phyloP scores from a whole-genome alignment of 139 green algal species.

The Marvania coccoides region DNA sequence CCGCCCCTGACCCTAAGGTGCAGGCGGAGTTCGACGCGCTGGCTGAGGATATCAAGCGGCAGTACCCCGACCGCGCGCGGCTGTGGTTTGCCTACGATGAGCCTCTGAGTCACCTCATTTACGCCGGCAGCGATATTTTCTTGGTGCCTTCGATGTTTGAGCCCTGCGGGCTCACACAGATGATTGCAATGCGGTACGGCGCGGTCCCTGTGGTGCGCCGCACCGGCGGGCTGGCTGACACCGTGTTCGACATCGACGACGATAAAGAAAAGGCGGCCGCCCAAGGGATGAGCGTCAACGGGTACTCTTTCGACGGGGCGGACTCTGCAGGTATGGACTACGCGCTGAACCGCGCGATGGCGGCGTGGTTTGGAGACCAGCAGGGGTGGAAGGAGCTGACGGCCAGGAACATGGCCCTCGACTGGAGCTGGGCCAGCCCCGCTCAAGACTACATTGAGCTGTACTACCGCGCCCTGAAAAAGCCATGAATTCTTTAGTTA shows the following conservation, averaged over 20 bases:
- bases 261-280: slow-evolving; percentile 44
- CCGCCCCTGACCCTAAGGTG: slow-evolving; percentile 71
- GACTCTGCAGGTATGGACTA: slow-evolving; percentile 86
- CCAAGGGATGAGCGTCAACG: slow-evolving; percentile 71
- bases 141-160: slow-evolving; percentile 96
- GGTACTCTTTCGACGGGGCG: slow-evolving; percentile 76
- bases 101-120: slow-evolving; percentile 79
- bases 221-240: slow-evolving; percentile 89
- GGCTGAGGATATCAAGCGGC: slow-evolving; percentile 44
- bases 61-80: slow-evolving; percentile 67
- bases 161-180: slow-evolving; percentile 86
- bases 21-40: slow-evolving; percentile 83
- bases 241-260: slow-evolving; percentile 51
- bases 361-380: slow-evolving; percentile 69
- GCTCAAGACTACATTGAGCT: slow-evolving; percentile 95
- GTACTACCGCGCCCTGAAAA: slow-evolving; percentile 81
- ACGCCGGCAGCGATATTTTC: slow-evolving; percentile 85
- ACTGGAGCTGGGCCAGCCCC: slow-evolving; percentile 92
- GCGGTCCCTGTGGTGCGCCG: slow-evolving; percentile 83
- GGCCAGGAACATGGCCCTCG: slow-evolving; percentile 63
- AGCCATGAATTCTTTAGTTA: no score
- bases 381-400: slow-evolving; percentile 56
- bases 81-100: slow-evolving; percentile 92
- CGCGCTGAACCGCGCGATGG: slow-evolving; percentile 82
- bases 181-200: slow-evolving; percentile 95